Evolutionary conservation across 1,284 basidiomycete genomes (phyloP).

Genomic region (Trichosporon asahii): DNA sequence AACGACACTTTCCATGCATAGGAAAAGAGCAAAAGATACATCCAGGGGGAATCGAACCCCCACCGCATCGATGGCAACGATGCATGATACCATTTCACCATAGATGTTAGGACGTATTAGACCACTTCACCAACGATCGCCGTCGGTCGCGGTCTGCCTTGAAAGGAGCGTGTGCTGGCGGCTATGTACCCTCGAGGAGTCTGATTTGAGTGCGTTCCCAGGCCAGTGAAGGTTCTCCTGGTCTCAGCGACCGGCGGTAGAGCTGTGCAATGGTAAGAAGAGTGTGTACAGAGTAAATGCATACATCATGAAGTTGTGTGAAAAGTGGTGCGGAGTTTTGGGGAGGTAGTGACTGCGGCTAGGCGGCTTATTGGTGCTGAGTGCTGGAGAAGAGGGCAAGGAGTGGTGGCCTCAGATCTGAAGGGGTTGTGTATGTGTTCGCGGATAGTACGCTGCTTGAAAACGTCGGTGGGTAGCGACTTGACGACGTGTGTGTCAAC

Average conservation of each 20-base stretch:
- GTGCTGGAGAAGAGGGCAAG: no score
- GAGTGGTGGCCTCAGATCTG: no score
- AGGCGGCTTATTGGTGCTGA: no score
- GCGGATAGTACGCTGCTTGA: no score
- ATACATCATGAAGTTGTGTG: background rate
- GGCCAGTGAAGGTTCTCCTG: background rate
- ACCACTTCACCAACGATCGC: background rate
- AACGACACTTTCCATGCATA: background rate
- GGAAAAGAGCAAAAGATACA: background rate
- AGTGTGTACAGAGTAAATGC: background rate
- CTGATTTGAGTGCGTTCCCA: background rate
- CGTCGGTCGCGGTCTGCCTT: background rate
- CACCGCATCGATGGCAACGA: slow-evolving; percentile 9
- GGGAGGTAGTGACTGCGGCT: no score
- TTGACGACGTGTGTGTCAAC: no score
- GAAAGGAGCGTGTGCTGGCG: background rate
- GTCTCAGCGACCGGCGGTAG: no score
- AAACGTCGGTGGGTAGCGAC: no score
- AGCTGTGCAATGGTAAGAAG: no score
- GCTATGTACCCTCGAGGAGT: background rate
- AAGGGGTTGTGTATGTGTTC: no score
- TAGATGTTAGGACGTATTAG: background rate
- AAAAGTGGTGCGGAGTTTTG: no score
- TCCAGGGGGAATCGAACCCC: slow-evolving; percentile 11
- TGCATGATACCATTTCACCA: slow-evolving; percentile 11